phyloP scores from a whole-genome alignment of 345 rosid species.

The Gossypium rotundifolium region DNA sequence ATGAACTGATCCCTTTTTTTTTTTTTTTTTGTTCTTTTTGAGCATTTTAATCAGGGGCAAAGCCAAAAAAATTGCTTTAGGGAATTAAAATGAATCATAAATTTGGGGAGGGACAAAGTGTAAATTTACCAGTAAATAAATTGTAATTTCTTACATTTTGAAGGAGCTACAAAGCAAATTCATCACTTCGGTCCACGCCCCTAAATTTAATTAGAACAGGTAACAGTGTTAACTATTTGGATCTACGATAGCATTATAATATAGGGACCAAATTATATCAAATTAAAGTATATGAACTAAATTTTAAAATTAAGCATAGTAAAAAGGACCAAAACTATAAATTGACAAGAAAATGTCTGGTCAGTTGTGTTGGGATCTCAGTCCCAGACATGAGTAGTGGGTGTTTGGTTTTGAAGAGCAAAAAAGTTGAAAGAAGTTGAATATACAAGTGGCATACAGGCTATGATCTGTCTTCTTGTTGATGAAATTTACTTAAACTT shows the following conservation, averaged over 20 bases:
- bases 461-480: slow-evolving; percentile 45
- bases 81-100: too few species aligned
- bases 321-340: background rate
- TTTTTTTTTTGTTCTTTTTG: too few species aligned
- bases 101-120: too few species aligned
- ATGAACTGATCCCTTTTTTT: too few species aligned
- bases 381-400: slow-evolving; percentile 62
- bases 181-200: too few species aligned
- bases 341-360: slow-evolving; percentile 1
- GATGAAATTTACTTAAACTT: slow-evolving; percentile 38
- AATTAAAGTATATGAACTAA: background rate
- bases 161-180: too few species aligned
- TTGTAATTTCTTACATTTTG: too few species aligned
- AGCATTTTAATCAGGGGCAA: too few species aligned
- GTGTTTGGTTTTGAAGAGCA: slow-evolving; percentile 50
- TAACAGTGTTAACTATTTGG: background rate
- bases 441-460: slow-evolving; percentile 59
- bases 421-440: slow-evolving; percentile 61
- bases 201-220: too few species aligned
- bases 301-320: too few species aligned
- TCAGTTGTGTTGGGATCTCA: slow-evolving; percentile 41
- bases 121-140: too few species aligned
- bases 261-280: background rate
- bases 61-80: too few species aligned
- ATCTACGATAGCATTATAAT: background rate